A percentile compares a stretch with the other conserved stretches of the same genome.
Conservation (phyloP, 2,329 filamentous ascomycete species). For the Xylariales sp. region DNA sequence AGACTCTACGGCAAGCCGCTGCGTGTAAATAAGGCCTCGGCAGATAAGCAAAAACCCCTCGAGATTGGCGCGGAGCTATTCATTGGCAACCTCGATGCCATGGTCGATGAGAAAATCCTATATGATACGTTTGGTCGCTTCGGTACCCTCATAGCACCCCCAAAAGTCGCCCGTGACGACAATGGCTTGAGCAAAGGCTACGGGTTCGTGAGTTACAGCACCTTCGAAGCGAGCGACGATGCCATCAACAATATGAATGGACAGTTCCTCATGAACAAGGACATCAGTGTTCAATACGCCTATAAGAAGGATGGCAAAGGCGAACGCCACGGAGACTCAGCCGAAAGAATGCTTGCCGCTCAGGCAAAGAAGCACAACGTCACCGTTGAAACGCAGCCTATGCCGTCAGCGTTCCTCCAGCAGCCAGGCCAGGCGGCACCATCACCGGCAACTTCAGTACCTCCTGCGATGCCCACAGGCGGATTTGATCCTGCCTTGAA, state of each 20-base stretch:
- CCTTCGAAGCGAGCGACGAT: constrained; percentile 90
- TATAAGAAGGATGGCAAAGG: constrained; percentile 99
- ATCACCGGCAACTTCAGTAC: constrained; percentile 14
- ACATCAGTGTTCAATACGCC: constrained; percentile 93
- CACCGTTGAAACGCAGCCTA: constrained; percentile 70
- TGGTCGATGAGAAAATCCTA: constrained; percentile 93
- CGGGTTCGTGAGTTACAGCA: constrained; percentile 88
- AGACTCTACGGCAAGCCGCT: constrained; percentile 91
- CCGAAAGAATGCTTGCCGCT: constrained; percentile 84
- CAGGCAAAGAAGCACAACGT: constrained; percentile 95
- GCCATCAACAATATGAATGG: constrained; percentile 91
- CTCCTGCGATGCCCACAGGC: constrained; percentile 21
- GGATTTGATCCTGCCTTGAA: constrained; percentile 14
- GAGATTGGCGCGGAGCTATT: constrained; percentile 97
- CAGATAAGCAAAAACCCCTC: constrained; percentile 89
- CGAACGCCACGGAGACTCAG: constrained; percentile 90
- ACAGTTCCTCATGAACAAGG: constrained; percentile 95
- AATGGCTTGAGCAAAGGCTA: constrained; percentile 88
- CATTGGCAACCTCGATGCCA: constrained; percentile 88
- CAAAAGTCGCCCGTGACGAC: constrained; percentile 91
- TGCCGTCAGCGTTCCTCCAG: constrained; percentile 69
- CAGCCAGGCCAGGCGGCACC: constrained; percentile 21
- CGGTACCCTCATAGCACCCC: constrained; percentile 75
- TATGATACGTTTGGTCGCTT: constrained; percentile 94
- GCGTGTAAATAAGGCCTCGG: constrained; percentile 87